Base-by-base conservation (phyloP, 2,329 filamentous ascomycete genomes). In the Apiospora pterosperma region DNA sequence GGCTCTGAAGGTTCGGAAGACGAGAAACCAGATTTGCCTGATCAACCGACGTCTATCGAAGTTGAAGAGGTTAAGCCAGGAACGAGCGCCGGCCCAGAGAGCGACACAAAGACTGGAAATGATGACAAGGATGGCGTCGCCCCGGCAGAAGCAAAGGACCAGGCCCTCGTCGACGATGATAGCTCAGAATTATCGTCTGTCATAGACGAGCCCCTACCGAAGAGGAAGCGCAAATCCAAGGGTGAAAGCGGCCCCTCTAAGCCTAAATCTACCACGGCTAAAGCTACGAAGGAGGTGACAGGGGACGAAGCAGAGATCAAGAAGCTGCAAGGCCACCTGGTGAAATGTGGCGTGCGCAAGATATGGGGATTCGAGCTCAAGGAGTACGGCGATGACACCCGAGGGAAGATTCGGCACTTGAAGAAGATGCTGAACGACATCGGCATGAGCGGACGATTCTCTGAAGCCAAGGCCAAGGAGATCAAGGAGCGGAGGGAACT, bases 291-390 rank as follows among this genome's bases (percentile, higher is more conserved):
- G 36, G 78, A 83, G 39, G 16, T 70, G 16, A 76, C 88, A 21
- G 86, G 90, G 0, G 86, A 93, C 66, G 88, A 92, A 65, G 88
- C 86, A 4, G 92, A 97, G 75, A 91, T 97, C 74, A 98, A 97
- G 77, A 91, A 89, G 60, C 82, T 98, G 4, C 95, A 98, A 78
- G 87, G 88, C 10, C 93, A 95, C 77, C 85, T 99, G 7, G 80
- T 90, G 58, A 97, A 97, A 77, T 99, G 95, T 73, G 95, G 95
- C 36, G 88, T 97, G 63, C 90, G 93, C 62, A 98, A 97, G 75
- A 86, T 97, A 67, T 99, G 96, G 95, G 87, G 86, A 61, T 88
- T 90, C 68, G 93, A 97, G 77, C 84, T 99, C 34, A 92, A 92
- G 75, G 82, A 88, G 63, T 93, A 87, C 71, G 85, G 84, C 1